Evolutionary conservation across 495 filamentous ascomycete genomes (phyloP), one percentile per base, ranked within the genome.

Genomic region (Aspergillus baeticus): DNA sequence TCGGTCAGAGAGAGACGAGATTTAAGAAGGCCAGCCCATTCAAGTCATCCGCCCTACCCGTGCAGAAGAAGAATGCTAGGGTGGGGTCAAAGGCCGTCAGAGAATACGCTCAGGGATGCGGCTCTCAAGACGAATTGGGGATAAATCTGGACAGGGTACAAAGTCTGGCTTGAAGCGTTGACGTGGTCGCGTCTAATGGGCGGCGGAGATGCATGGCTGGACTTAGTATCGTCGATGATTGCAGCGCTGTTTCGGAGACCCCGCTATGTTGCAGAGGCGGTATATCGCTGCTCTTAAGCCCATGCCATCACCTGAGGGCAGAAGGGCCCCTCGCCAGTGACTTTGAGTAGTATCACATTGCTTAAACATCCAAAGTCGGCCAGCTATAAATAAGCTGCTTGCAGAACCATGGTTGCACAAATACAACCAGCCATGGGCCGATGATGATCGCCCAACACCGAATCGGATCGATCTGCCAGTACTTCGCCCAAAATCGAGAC

Each of bases 161-260:
- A 38, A 38, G 36, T 23, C 54, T 52, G 48, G 50, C 34, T 23
- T 34, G 57, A 33, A 46, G 37, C 33, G 54, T 66, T 66, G 64
- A 66, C 64, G 64, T 66, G 64, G 61, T 53, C 58, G 51, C 62
- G 61, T 56, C 23, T 66, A 36, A 63, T 58, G 54, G 54, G 53
- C 48, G 45, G 59, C 50, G 50, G 53, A 58, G 50, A 42, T 61
- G 55, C 51, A 64, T 56, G 55, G 62, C 36, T 51, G 31, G 44
- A 47, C 47, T 42, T 37, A 57, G 36, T 34, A 49, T 35, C 50
- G 5, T 46, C 8, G 14, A 10, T n/a, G n/a, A n/a, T n/a, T n/a
- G n/a, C n/a, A n/a, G n/a, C n/a, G n/a, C n/a, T n/a, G n/a, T n/a
- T n/a, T n/a, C n/a, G n/a, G n/a, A n/a, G n/a, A n/a, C n/a, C n/a